phyloP scores from a whole-genome alignment of 768 basidiomycete genomes.

The Rossbeevera mucosa region DNA sequence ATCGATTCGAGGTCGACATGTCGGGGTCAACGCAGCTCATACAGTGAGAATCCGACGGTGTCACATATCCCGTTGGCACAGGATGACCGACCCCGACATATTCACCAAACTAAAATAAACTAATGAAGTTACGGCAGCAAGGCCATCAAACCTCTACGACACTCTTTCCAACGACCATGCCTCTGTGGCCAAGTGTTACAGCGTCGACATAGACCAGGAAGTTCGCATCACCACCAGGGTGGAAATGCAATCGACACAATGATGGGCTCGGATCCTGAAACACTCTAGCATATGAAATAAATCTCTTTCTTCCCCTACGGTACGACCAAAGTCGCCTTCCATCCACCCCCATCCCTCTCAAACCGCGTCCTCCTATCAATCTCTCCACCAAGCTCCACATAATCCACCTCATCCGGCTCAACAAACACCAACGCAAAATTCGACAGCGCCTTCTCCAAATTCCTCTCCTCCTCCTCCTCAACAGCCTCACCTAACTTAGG shows the following conservation, averaged over 20 bases:
- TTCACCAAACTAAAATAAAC: no score
- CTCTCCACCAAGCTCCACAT: slow-evolving; percentile 51
- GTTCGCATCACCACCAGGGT: slow-evolving; percentile 3
- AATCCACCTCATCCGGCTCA: slow-evolving; percentile 68
- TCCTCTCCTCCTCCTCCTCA: slow-evolving; percentile 40
- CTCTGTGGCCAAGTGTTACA: slow-evolving; percentile 2
- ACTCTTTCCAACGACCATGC: slow-evolving; percentile 1
- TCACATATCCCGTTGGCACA: no score
- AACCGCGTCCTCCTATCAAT: slow-evolving; percentile 61
- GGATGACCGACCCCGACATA: no score
- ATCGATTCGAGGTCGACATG: no score
- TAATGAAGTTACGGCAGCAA: no score
- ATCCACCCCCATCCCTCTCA: slow-evolving; percentile 36
- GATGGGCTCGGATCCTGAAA: neutral
- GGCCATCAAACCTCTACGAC: slow-evolving; percentile 5
- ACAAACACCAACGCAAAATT: slow-evolving; percentile 73
- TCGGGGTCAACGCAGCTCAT: no score
- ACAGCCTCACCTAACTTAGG: slow-evolving; percentile 45
- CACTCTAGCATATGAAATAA: neutral
- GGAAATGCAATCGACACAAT: neutral
- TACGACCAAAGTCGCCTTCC: slow-evolving; percentile 60
- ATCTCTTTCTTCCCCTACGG: slow-evolving; percentile 37
- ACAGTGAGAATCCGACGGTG: no score
- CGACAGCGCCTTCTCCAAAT: slow-evolving; percentile 49
- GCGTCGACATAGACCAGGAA: slow-evolving; percentile 32